Conservation (phyloP, 305 asterid genomes). For the Withania somnifera region DNA sequence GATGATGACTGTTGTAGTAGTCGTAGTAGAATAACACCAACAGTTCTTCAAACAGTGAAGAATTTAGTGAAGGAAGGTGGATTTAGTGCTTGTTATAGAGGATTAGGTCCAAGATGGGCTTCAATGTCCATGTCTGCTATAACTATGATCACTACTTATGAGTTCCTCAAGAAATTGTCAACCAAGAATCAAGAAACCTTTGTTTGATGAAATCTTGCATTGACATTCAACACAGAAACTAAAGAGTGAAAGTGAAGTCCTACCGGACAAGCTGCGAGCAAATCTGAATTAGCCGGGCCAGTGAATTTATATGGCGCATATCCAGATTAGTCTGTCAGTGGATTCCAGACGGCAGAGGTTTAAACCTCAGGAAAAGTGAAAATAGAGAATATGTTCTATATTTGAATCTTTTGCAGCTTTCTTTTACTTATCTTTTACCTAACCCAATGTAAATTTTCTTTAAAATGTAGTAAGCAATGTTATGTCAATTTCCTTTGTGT, state of each 20-base stretch:
- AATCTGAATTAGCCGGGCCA: background rate
- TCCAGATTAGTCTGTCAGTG: background rate
- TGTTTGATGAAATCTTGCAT: slow-evolving; percentile 23
- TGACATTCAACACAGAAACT: background rate
- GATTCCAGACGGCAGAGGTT: background rate
- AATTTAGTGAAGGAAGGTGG: slow-evolving; percentile 82
- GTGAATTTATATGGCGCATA: background rate
- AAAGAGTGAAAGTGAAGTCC: background rate
- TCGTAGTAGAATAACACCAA: slow-evolving; percentile 22
- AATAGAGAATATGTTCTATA: background rate
- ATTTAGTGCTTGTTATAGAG: slow-evolving; percentile 80
- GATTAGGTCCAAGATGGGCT: slow-evolving; percentile 92
- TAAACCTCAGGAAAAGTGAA: background rate
- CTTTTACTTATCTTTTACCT: background rate
- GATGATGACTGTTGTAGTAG: slow-evolving; percentile 41
- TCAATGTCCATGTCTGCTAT: slow-evolving; percentile 93
- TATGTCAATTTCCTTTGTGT: background rate
- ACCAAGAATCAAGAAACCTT: slow-evolving; percentile 53
- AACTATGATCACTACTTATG: slow-evolving; percentile 92
- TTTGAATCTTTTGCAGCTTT: slow-evolving; percentile 12
- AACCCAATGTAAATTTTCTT: background rate
- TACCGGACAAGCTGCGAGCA: background rate
- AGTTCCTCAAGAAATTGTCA: slow-evolving; percentile 78
- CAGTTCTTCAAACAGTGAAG: slow-evolving; percentile 47
- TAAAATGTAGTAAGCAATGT: background rate